Percentiles rank a stretch among this genome's conserved stretches.
Evolutionary conservation across 225 moss, liverwort and hornwort genomes (phyloP).

Genomic region (Thuidium tamariscinum): DNA sequence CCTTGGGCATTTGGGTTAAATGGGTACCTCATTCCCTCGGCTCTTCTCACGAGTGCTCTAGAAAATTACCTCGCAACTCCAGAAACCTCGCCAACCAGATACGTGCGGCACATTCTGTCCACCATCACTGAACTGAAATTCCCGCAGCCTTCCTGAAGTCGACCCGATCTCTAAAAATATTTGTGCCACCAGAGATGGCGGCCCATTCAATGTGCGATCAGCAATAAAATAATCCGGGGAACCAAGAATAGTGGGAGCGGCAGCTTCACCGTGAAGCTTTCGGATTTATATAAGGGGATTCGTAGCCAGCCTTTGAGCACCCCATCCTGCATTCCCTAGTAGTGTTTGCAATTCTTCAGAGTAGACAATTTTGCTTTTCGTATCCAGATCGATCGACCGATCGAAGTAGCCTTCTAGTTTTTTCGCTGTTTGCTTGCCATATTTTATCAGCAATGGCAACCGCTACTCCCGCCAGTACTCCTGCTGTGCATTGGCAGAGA

Average conservation of each 20-base stretch:
- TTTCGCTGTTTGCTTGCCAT: background rate
- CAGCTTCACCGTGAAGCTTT: slow-evolving; percentile 2
- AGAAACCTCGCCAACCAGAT: background rate
- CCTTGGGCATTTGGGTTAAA: too few relatives aligned
- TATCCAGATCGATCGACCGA: background rate
- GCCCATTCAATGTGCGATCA: background rate
- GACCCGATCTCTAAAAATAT: background rate
- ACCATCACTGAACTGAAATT: background rate
- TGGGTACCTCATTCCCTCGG: too few relatives aligned
- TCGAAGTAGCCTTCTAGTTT: too few relatives aligned
- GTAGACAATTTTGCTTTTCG: background rate
- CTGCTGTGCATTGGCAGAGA: background rate
- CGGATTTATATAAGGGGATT: background rate
- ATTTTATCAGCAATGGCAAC: background rate
- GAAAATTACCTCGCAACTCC: background rate
- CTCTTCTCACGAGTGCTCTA: background rate
- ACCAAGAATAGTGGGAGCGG: background rate
- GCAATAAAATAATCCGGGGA: background rate
- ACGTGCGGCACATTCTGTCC: background rate
- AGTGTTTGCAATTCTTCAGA: background rate
- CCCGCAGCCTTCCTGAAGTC: background rate
- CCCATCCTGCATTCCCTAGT: background rate
- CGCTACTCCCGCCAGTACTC: background rate
- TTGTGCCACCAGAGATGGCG: background rate
- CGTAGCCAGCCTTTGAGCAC: rapidly evolving